These are phyloP conservation scores for Psilocybe cubensis DNA, from an alignment of 768 basidiomycete species.

Conservation along the genomic window DNA sequence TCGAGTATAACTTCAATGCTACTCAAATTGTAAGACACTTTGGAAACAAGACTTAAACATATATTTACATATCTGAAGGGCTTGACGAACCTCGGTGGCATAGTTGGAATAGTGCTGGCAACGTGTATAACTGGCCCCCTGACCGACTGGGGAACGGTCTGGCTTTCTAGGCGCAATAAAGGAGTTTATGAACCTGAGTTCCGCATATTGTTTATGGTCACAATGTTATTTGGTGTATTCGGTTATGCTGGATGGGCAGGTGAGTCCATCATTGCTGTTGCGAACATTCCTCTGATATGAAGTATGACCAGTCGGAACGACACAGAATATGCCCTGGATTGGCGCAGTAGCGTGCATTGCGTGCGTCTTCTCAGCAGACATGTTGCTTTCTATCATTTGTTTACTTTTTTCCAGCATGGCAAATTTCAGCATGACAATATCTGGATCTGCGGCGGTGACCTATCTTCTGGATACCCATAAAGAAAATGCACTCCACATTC, in stretches of 20 bases:
- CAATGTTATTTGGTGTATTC: constrained; percentile 46
- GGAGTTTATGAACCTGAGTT: constrained; percentile 53
- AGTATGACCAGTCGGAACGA: constrained; percentile 34
- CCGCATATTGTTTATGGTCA: constrained; percentile 42
- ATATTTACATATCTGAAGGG: constrained; percentile 26
- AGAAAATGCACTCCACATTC: constrained; percentile 40
- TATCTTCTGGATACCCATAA: constrained; percentile 51
- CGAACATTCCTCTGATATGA: not conserved
- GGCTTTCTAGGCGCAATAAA: constrained; percentile 45
- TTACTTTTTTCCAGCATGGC: constrained; percentile 32
- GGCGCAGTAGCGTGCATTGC: constrained; percentile 44
- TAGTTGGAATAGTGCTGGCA: constrained; percentile 44
- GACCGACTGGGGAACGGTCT: constrained; percentile 45
- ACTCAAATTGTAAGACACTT: constrained; percentile 37
- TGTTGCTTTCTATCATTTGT: not conserved
- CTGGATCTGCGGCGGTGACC: constrained; percentile 43
- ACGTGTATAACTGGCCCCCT: constrained; percentile 39
- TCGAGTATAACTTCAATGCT: constrained; percentile 45
- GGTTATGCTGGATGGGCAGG: constrained; percentile 51
- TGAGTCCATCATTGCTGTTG: constrained; percentile 7
- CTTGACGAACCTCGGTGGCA: constrained; percentile 44
- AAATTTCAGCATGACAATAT: constrained; percentile 48
- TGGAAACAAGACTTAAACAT: not conserved
- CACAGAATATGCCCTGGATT: constrained; percentile 47
- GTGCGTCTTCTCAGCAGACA: constrained; percentile 16